These are phyloP conservation scores for Acrodontium crateriforme DNA, from an alignment of 2,329 filamentous ascomycete genomes.

Conservation along the genomic window DNA sequence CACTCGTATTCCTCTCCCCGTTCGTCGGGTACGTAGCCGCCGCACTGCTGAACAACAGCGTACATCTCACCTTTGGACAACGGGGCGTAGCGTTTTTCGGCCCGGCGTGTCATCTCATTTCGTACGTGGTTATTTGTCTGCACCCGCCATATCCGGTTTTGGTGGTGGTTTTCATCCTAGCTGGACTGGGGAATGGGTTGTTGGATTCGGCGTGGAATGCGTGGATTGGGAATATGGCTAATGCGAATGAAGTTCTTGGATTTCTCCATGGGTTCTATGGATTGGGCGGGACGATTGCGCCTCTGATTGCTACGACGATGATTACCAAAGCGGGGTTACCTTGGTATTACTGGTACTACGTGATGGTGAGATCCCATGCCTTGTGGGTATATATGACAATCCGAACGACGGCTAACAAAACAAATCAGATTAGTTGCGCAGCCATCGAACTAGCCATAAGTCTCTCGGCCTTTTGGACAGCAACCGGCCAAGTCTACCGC, in stretches of 20 bases:
- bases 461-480: constrained; percentile 47
- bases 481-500: constrained; percentile 45
- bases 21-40: constrained; percentile 51
- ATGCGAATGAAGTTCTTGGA: constrained; percentile 60
- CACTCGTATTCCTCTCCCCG: constrained; percentile 52
- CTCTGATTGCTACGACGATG: constrained; percentile 59
- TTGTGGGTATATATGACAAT: background rate
- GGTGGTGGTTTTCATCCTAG: constrained; percentile 49
- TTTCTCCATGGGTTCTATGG: constrained; percentile 61
- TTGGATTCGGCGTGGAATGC: constrained; percentile 49
- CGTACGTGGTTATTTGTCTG: constrained; percentile 50
- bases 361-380: constrained; percentile 41
- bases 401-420: background rate
- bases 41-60: constrained; percentile 48
- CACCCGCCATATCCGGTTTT: constrained; percentile 59
- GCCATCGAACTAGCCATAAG: constrained; percentile 42
- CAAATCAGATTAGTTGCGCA: constrained; percentile 36
- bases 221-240: constrained; percentile 57
- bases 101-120: constrained; percentile 47
- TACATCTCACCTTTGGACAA: constrained; percentile 54
- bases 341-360: constrained; percentile 67
- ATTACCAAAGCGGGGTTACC: constrained; percentile 46
- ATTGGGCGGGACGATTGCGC: constrained; percentile 54
- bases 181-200: constrained; percentile 59
- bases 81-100: constrained; percentile 56